Conservation (phyloP, 768 basidiomycete genomes). For the Botryobasidium botryosum region DNA sequence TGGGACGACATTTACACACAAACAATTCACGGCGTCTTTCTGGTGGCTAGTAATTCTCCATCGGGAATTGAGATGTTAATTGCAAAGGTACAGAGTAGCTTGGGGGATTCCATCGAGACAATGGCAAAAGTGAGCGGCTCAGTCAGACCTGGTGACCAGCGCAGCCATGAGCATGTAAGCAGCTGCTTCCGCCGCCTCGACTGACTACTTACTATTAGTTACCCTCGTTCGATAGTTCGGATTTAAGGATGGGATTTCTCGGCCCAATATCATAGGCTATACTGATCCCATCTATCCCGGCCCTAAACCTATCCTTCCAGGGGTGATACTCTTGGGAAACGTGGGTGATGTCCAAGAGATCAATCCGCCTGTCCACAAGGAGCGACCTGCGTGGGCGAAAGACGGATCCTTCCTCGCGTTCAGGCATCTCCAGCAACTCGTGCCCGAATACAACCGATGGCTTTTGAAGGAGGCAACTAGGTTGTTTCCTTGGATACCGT, state of each 20-base stretch:
- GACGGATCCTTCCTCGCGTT: slow-evolving; percentile 5
- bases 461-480: background rate
- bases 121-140: slow-evolving; percentile 20
- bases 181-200: background rate
- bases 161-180: slow-evolving; percentile 18
- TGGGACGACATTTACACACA: too few species aligned
- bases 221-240: slow-evolving; percentile 14
- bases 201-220: background rate
- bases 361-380: background rate
- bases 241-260: slow-evolving; percentile 20
- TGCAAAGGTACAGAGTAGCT: background rate
- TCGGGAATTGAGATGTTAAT: slow-evolving; percentile 18
- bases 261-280: slow-evolving; percentile 21
- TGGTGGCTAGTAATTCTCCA: slow-evolving; percentile 32
- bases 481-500: background rate
- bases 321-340: slow-evolving; percentile 28
- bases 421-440: slow-evolving; percentile 2
- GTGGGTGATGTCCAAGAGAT: background rate
- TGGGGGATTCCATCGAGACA: slow-evolving; percentile 2
- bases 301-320: slow-evolving; percentile 24
- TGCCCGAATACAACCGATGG: background rate
- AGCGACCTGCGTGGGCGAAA: background rate
- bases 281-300: slow-evolving; percentile 14
- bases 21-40: slow-evolving; percentile 30
- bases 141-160: slow-evolving; percentile 16